Percentiles rank a stretch among this genome's conserved stretches.
phyloP scores from a whole-genome alignment of 139 green algal species.

The Tetraselmis striata region DNA sequence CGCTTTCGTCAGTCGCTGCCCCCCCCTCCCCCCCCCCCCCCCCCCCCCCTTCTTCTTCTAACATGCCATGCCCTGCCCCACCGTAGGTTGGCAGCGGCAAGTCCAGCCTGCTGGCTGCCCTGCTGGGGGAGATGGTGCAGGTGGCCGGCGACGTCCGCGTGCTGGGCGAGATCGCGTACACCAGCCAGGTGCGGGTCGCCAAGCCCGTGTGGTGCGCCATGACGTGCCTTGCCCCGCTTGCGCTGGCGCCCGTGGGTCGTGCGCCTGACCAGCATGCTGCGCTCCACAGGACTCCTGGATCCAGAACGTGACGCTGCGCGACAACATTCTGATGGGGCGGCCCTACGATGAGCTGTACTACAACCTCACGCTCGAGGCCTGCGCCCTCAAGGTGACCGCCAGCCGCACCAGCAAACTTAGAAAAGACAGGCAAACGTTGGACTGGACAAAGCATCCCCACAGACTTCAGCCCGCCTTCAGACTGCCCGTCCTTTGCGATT shows the following conservation, averaged over 20 bases:
- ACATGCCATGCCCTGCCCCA: background rate
- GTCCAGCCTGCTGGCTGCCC: slow-evolving; percentile 57
- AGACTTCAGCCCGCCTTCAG: no score
- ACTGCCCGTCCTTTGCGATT: no score
- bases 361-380: slow-evolving; percentile 1
- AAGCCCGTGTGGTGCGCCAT: no score
- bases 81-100: slow-evolving; percentile 60
- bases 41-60: no score
- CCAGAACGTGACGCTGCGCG: slow-evolving; percentile 75
- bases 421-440: no score
- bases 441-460: no score
- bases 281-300: slow-evolving; percentile 87
- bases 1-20: no score
- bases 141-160: background rate
- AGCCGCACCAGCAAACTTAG: no score
- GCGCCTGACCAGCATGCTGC: no score
- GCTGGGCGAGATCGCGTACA: background rate
- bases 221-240: no score
- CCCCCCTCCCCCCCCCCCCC: no score
- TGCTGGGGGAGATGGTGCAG: slow-evolving; percentile 74
- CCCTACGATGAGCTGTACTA: slow-evolving; percentile 23
- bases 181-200: slow-evolving; percentile 8
- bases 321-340: slow-evolving; percentile 69
- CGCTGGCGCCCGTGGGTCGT: no score
- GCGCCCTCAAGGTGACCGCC: slow-evolving; percentile 11